Evolutionary conservation across 2,329 filamentous ascomycete species (phyloP).

Genomic region (Aspergillus fumigatus): DNA sequence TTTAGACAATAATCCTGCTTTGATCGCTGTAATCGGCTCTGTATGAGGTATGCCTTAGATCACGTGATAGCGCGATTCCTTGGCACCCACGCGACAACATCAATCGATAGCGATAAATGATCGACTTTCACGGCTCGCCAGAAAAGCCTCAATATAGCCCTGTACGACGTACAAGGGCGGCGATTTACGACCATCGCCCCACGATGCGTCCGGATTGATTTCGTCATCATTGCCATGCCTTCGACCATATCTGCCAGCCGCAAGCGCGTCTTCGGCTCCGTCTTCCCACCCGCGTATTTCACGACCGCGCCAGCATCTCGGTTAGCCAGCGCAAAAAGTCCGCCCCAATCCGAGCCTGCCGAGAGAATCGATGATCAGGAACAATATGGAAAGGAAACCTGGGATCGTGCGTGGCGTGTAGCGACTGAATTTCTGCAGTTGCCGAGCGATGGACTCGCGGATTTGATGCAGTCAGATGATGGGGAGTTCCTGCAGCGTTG

Average conservation of each 20-base stretch:
- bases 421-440: slow-evolving; percentile 39
- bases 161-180: not conserved
- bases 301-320: slow-evolving; percentile 14
- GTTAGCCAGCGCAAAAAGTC: not conserved
- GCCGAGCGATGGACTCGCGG: slow-evolving; percentile 31
- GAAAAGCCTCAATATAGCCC: not conserved
- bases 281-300: slow-evolving; percentile 38
- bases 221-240: slow-evolving; percentile 17
- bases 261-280: slow-evolving; percentile 41
- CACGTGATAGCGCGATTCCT: not conserved
- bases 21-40: not conserved
- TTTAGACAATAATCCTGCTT: not conserved
- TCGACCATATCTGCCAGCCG: slow-evolving; percentile 25
- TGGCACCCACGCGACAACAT: not conserved
- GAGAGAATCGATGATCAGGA: slow-evolving; percentile 3
- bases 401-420: slow-evolving; percentile 39
- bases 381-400: slow-evolving; percentile 28
- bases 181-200: not conserved
- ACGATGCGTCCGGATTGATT: slow-evolving; percentile 13
- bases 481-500: slow-evolving; percentile 30
- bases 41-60: not conserved
- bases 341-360: not conserved
- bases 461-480: slow-evolving; percentile 20
- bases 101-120: not conserved
- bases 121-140: not conserved